Base-by-base conservation (phyloP, 768 basidiomycete species). In the Fistulinella prunicolor region DNA sequence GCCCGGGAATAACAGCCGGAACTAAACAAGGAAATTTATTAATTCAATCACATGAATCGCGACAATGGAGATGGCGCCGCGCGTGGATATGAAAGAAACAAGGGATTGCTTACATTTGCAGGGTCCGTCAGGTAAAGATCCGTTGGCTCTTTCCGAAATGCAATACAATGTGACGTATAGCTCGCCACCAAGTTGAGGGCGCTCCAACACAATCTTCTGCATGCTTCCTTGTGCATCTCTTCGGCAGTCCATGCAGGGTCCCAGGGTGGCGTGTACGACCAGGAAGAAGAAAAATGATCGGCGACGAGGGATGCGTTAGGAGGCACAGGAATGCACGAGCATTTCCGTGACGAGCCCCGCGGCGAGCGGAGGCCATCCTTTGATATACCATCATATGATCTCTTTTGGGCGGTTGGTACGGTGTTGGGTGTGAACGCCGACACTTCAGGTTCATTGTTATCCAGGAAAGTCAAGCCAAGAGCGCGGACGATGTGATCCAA, bases 181-280 rank as follows among this genome's bases (percentile, higher is more conserved):
- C 75, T 79, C 8, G 86, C 79, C 44, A 86, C 76, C 22, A 89
- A 74, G 49, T 77, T 76, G 34, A 91, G 75, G 16, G 88, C 77
- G 49, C 79, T 77, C 89, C 89, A 90, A 59, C 84, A 86, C 16
- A 90, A 71, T 21, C 89, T 70, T n/a, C 88, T 77, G 47, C 81
- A 81, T 56, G 87, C 84, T 59, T 91, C 89, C 45, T 77, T 78
- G 30, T 77, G 76, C 28, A 76, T 73, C 53, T 90, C 78, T 1
- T 67, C 69, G 1, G 70, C 61, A 3, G 72, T 69, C 85, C 85
- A 87, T 3, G 65, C 50, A 0, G 73, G 62, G 55, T 82, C 77
- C 87, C 87, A 91, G 1, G 81, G 77, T 6, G 81, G 74, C 10
- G 70, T 70, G 44, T 75, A 77, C 0, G 73, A 67, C 70, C 78